A percentile compares a stretch with the other conserved stretches of the same genome.
These are phyloP conservation scores for Pseudopithomyces chartarum DNA, from an alignment of 2,329 filamentous ascomycete species.

Conservation along the genomic window DNA sequence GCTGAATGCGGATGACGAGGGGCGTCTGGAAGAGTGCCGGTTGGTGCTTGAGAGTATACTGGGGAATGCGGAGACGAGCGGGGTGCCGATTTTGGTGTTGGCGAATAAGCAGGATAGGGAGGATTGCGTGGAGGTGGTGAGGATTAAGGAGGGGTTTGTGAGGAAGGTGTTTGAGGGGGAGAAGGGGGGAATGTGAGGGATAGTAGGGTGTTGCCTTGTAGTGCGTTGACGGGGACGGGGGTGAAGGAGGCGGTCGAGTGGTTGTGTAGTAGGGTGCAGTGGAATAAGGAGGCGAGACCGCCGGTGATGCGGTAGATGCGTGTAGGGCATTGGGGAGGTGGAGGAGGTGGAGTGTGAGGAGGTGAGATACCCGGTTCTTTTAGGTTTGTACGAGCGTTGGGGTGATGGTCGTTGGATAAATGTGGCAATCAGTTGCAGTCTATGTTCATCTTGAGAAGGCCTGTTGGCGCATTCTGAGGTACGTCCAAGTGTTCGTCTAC, in stretches of 20 bases:
- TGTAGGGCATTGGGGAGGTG: too few relatives aligned
- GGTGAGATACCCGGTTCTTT: neutral
- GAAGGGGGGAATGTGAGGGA: slow-evolving; percentile 86
- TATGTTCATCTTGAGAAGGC: too few relatives aligned
- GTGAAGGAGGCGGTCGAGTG: slow-evolving; percentile 97
- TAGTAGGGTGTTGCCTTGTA: slow-evolving; percentile 87
- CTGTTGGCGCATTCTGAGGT: too few relatives aligned
- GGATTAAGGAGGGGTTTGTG: slow-evolving; percentile 95
- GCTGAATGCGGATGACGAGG: slow-evolving; percentile 35
- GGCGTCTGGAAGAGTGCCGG: slow-evolving; percentile 84
- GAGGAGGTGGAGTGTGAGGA: neutral
- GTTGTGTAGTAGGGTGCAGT: slow-evolving; percentile 88
- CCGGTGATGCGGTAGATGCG: slow-evolving; percentile 81
- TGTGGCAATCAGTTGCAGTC: too few relatives aligned
- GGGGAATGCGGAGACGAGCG: slow-evolving; percentile 83
- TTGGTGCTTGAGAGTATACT: slow-evolving; percentile 89
- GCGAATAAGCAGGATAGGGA: slow-evolving; percentile 98
- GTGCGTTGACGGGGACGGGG: slow-evolving; percentile 81
- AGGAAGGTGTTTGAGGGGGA: slow-evolving; percentile 95
- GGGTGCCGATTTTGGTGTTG: slow-evolving; percentile 87
- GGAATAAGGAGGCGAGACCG: slow-evolving; percentile 92
- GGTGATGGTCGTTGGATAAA: too few relatives aligned
- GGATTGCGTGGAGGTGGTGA: slow-evolving; percentile 95
- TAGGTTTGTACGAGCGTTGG: neutral
- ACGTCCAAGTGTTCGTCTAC: too few relatives aligned